Conservation (phyloP, 495 filamentous ascomycete genomes). For the Darksidea phi region DNA sequence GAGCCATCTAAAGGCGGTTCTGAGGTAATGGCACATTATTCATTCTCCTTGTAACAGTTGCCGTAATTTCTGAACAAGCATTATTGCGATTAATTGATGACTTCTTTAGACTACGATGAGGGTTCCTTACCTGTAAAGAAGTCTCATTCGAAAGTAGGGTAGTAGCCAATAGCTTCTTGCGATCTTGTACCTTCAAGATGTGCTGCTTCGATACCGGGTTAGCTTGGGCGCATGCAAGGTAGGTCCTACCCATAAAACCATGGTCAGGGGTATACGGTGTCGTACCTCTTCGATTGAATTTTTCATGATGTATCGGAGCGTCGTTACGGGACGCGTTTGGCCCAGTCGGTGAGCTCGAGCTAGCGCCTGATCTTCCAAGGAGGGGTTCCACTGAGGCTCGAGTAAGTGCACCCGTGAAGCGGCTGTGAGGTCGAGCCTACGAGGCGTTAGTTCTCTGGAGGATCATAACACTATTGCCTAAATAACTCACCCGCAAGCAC, state of each 20-base stretch:
- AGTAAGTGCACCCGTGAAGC: constrained; percentile 2
- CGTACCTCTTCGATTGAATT: constrained; percentile 5
- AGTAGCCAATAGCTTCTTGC: constrained; percentile 3
- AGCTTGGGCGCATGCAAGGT: background rate
- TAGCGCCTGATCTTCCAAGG: constrained; percentile 12
- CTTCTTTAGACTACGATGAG: too few relatives aligned
- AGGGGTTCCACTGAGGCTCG: constrained; percentile 14
- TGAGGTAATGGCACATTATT: too few relatives aligned
- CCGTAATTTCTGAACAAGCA: too few relatives aligned
- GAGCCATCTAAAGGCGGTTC: too few relatives aligned
- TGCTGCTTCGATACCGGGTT: background rate
- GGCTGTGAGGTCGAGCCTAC: constrained; percentile 2
- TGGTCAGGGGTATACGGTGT: too few relatives aligned
- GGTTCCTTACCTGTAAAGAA: too few relatives aligned
- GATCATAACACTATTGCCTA: background rate
- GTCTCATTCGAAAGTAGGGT: background rate
- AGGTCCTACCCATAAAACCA: too few relatives aligned
- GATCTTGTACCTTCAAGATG: background rate
- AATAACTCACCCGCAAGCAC: background rate
- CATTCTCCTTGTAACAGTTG: too few relatives aligned
- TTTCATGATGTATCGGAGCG: background rate
- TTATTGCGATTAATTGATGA: too few relatives aligned
- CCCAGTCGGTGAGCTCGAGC: constrained; percentile 5
- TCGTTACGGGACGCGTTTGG: background rate
- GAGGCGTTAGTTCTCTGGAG: background rate